Percentiles rank a stretch among this genome's conserved stretches.
These are phyloP conservation scores for Helichrysum umbraculigerum DNA, from an alignment of 129 eudicot species.

Conservation along the genomic window DNA sequence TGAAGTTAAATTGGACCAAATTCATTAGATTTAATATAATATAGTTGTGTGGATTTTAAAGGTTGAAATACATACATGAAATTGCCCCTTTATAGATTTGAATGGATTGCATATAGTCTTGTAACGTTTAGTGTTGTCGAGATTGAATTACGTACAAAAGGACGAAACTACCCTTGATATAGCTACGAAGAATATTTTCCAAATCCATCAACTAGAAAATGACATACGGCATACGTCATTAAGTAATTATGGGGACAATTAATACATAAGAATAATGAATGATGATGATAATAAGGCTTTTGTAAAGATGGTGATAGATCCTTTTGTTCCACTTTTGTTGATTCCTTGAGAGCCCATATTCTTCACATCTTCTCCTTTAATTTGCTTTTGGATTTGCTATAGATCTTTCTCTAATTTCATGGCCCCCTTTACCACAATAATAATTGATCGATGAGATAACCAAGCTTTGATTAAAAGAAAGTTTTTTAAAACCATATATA, in stretches of 20 bases:
- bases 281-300: conserved; percentile 34
- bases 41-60: too few relatives aligned
- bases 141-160: background rate
- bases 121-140: too few relatives aligned
- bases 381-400: conserved; percentile 56
- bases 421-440: conserved; percentile 63
- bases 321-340: conserved; percentile 74
- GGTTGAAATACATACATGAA: too few relatives aligned
- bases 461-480: conserved; percentile 33
- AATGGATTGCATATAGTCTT: too few relatives aligned
- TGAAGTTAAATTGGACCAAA: too few relatives aligned
- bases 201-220: conserved; percentile 29
- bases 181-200: background rate
- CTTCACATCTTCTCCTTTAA: conserved; percentile 46
- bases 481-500: background rate
- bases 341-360: conserved; percentile 70
- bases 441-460: conserved; percentile 65
- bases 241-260: conserved; percentile 29
- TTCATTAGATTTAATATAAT: too few relatives aligned
- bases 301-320: conserved; percentile 63
- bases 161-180: background rate
- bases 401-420: conserved; percentile 48
- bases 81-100: too few relatives aligned
- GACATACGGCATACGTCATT: conserved; percentile 59
- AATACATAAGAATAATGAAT: conserved; percentile 26